A percentile compares a stretch with the other conserved stretches of the same genome.
Evolutionary conservation across 495 filamentous ascomycete genomes (phyloP).

Genomic region (Tirmania nivea): DNA sequence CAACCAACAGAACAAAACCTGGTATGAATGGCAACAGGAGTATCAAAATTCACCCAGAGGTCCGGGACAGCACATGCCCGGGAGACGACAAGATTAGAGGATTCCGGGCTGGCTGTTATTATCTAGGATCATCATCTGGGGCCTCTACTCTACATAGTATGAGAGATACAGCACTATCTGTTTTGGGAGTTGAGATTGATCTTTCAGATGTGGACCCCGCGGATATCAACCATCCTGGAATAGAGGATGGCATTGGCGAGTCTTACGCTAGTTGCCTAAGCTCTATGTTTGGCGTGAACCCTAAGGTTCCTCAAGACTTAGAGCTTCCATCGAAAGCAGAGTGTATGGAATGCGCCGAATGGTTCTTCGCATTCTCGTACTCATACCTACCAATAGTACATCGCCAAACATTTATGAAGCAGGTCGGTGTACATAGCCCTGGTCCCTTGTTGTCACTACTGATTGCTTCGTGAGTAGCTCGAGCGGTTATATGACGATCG

Average conservation of each 20-base stretch:
- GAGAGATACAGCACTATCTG: slow-evolving; percentile 47
- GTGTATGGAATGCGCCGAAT: slow-evolving; percentile 39
- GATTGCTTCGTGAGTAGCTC: slow-evolving; percentile 23
- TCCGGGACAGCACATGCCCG: slow-evolving; percentile 2
- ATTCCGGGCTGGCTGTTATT: slow-evolving; percentile 17
- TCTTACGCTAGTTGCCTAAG: slow-evolving; percentile 46
- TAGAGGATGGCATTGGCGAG: slow-evolving; percentile 24
- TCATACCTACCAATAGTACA: slow-evolving; percentile 53
- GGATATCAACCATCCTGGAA: slow-evolving; percentile 24
- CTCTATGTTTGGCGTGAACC: slow-evolving; percentile 36
- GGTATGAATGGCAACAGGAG: background rate
- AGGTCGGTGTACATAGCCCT: slow-evolving; percentile 28
- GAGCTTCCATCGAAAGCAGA: slow-evolving; percentile 36
- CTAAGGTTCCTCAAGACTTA: slow-evolving; percentile 27
- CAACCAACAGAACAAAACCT: background rate
- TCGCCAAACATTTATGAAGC: slow-evolving; percentile 41
- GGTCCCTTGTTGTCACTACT: too few species aligned
- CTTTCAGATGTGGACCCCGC: slow-evolving; percentile 42
- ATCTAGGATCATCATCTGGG: slow-evolving; percentile 48
- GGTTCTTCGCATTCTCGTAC: slow-evolving; percentile 50
- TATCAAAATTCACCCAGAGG: background rate
- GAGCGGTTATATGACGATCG: slow-evolving; percentile 40
- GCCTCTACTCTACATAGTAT: slow-evolving; percentile 46
- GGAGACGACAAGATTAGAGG: slow-evolving; percentile 5
- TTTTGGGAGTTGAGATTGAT: slow-evolving; percentile 59